Percentiles rank a stretch among this genome's conserved stretches.
These are phyloP conservation scores for Colletotrichum echinochloae DNA, from an alignment of 2,329 filamentous ascomycete species.

Conservation along the genomic window DNA sequence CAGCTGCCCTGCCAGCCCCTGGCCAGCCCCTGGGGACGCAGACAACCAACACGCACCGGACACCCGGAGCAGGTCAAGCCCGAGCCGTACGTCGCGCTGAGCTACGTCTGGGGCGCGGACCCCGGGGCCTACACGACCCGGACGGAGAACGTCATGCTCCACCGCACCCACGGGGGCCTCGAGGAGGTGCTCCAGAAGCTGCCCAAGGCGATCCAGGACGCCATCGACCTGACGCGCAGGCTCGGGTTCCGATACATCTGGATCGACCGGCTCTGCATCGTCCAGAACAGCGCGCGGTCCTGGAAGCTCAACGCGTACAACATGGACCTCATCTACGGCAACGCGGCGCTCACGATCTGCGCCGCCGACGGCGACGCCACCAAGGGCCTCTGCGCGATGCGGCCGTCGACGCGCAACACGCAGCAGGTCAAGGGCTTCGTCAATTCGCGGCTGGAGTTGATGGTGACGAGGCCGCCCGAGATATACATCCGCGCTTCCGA, in stretches of 20 bases:
- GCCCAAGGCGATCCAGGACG: not conserved
- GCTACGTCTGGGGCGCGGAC: not conserved
- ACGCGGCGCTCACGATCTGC: not conserved
- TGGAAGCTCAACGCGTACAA: not conserved
- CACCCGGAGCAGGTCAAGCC: not conserved
- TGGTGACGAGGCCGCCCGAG: not conserved
- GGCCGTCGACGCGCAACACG: not conserved
- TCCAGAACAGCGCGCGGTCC: not conserved
- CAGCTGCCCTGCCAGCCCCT: not conserved
- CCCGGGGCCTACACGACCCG: not conserved
- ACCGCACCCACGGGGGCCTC: not conserved
- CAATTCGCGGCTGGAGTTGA: not conserved
- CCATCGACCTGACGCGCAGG: not conserved
- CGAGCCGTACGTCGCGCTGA: not conserved
- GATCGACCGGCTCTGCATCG: not conserved
- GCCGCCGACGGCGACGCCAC: not conserved
- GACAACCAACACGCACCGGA: too few species aligned
- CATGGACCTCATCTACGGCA: not conserved
- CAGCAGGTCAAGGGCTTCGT: not conserved
- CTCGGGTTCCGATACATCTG: not conserved
- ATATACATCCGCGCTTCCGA: not conserved
- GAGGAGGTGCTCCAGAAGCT: not conserved
- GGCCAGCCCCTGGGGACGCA: too few species aligned
- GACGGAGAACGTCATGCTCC: not conserved
- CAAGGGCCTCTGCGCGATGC: not conserved